Base-by-base conservation (phyloP, 306 rosid species). In the Alnus glutinosa region DNA sequence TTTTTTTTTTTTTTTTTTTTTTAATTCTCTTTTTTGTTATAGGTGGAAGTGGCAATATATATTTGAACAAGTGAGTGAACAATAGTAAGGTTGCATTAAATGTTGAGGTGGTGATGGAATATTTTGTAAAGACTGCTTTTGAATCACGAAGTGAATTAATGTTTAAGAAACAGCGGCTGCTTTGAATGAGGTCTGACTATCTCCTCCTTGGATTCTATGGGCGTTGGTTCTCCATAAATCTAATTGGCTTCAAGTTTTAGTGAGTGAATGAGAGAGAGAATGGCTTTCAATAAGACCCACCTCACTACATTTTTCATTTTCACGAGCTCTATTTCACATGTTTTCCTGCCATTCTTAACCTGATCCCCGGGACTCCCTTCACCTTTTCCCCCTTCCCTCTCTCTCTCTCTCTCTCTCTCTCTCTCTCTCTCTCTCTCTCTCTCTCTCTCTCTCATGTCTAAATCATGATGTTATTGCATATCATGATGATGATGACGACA, bases 321-420 rank as follows among this genome's bases (percentile, higher is more conserved):
- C 97, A 92, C 98, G 88, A 89, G 87, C 90, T 77, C 81, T 85
- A 83, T 88, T 94, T 94, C 98, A 95, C 98, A 87, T 91, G 98
- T 91, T 86, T 81, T 86, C 77, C 77, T 84, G 83, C 74, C 81
- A 89, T 82, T 78, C 85, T 47, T 85, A 80, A 14, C 94, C 83
- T 89, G 93, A 94, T 88, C 88, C 95, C 77, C 91, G 97, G 76
- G 97, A 91, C 81, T 81, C 55, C 52, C 34, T 66, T 86, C 89
- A 88, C 76, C 76, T 83, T 85, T 79, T 70, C 83, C 86, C 84
- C 88, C 83, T 86, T 85, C 77, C 23, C 64, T 46, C 36, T 42
- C 77, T 59, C 57, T 58, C 67, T 37, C 48, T 63, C 73, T 50
- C 71, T 74, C 16, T 63, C 48, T 73, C 54, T 23, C 30, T 70